phyloP scores from a whole-genome alignment of 352 stramenopile genomes.

The Phytophthora aleatoria region DNA sequence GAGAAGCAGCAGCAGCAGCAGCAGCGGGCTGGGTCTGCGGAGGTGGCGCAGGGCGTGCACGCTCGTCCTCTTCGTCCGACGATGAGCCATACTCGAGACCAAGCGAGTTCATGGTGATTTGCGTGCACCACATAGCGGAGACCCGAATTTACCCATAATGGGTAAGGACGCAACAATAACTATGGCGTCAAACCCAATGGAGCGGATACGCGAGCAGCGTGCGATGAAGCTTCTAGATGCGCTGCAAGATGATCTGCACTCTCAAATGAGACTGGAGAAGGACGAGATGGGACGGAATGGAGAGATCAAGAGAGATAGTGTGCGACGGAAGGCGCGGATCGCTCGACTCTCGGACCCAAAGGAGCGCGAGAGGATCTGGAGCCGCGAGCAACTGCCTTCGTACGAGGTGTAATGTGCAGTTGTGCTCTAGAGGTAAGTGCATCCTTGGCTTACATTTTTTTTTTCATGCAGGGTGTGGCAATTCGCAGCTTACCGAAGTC shows the following conservation, averaged over 20 bases:
- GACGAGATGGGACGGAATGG: constrained; percentile 37
- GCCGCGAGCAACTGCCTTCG: constrained; percentile 35
- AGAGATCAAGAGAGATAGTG: constrained; percentile 36
- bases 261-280: constrained; percentile 62
- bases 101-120: constrained; percentile 44
- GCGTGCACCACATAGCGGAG: constrained; percentile 15
- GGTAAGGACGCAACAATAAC: constrained; percentile 22
- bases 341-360: constrained; percentile 48
- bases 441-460: background rate
- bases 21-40: background rate
- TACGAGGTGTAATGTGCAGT: constrained; percentile 42
- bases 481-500: constrained; percentile 67
- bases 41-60: background rate
- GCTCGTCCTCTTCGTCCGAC: constrained; percentile 32
- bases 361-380: constrained; percentile 62
- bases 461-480: constrained; percentile 33
- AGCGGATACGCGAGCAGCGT: constrained; percentile 66
- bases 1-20: background rate
- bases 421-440: background rate
- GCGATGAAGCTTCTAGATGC: constrained; percentile 58
- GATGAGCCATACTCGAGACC: constrained; percentile 46
- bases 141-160: constrained; percentile 20
- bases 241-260: constrained; percentile 64
- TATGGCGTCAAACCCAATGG: constrained; percentile 49
- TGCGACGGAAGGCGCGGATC: constrained; percentile 51